These are phyloP conservation scores for Saccharomycopsis synnaedendra DNA, from an alignment of 805 yeast genomes.

Conservation along the genomic window DNA sequence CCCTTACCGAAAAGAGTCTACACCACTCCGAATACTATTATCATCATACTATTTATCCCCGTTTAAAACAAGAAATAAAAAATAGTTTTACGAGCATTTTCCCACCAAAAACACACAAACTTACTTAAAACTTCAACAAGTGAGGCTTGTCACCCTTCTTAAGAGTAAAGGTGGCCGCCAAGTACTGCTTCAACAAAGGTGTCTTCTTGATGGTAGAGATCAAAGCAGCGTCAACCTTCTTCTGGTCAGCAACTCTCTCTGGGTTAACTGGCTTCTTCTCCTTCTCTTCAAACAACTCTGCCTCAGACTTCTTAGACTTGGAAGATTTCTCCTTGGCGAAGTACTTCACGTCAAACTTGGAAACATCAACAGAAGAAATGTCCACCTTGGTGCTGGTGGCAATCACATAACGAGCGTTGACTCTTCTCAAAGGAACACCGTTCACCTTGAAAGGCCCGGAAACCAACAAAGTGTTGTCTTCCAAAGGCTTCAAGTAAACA, in stretches of 20 bases:
- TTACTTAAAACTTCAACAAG: constrained; percentile 81
- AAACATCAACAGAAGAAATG: constrained; percentile 69
- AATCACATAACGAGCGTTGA: constrained; percentile 95
- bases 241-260: constrained; percentile 95
- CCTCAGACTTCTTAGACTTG: constrained; percentile 71
- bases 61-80: no score
- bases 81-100: no score
- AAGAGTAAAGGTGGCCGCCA: constrained; percentile 90
- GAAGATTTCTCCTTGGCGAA: constrained; percentile 90
- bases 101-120: no score
- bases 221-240: constrained; percentile 85
- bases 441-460: constrained; percentile 99
- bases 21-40: no score
- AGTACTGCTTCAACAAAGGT: constrained; percentile 93
- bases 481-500: constrained; percentile 91
- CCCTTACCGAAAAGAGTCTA: no score
- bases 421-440: constrained; percentile 99
- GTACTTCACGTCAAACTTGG: constrained; percentile 89
- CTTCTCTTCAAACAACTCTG: constrained; percentile 79
- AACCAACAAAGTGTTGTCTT: constrained; percentile 95
- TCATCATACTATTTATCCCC: no score
- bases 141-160: constrained; percentile 98
- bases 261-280: constrained; percentile 78
- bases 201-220: constrained; percentile 93
- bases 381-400: constrained; percentile 93